Evolutionary conservation across 352 stramenopile genomes (phyloP), one percentile per base, ranked within the genome.

Genomic region (Globisporangium echinulatum): DNA sequence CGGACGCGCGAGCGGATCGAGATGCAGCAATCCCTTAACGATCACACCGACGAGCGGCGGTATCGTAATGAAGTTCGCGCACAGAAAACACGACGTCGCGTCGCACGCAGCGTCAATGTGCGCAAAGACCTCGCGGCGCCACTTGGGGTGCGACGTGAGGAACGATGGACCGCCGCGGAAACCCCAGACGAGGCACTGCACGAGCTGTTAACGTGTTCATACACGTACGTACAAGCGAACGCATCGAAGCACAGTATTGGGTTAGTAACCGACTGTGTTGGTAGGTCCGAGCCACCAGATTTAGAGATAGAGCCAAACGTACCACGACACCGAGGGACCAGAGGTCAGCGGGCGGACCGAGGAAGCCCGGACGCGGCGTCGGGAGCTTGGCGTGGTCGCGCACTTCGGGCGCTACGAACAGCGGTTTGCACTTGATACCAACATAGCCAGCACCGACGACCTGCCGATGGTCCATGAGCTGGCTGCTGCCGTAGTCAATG

Each of bases 401-500:
- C 52, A 92, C 82, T 64, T 92, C 82, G 11, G 75, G 70, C 6
- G 82, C 75, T 10, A 88, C 82, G 59, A 88, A 92, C 0, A 89
- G 67, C 37, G 82, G 79, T 56, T 92, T 92, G 59, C 87, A 92
- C 68, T 92, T 92, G 66, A 92, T 71, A 4, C 89, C 62, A 14
- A 73, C 68, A 48, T 85, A 74, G 25, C 25, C 25, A 0, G 69
- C 63, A 47, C 82, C 79, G 0, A 78, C 82, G n/a, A 71, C 56
- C 40, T 80, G 78, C 52, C 85, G 79, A 57, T 84, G 78, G 8
- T 70, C 75, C 78, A 90, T 87, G 69, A 88, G 83, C 69, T 87
- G 76, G 11, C 76, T 85, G 69, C 82, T 92, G 43, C 84, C 84
- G 68, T 90, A 94, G 64, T 94, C 84, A 19, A 91, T 87, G 33